Base-by-base conservation (phyloP, 371 early-diverging fungal genomes). In the Lichtheimia ornata region DNA sequence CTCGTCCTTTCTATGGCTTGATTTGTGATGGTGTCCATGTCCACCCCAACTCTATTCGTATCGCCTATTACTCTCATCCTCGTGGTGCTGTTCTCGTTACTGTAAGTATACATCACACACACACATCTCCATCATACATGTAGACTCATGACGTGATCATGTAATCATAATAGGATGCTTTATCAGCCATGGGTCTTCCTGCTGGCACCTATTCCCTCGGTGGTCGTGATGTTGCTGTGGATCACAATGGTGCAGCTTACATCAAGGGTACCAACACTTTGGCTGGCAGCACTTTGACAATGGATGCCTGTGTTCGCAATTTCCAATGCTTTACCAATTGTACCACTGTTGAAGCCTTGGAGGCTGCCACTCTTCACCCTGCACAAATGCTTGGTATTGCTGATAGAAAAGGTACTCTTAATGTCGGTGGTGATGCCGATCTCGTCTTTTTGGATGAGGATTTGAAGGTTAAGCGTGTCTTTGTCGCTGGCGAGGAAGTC, bases 281-380 rank as follows among this genome's bases (percentile, higher is more conserved):
- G 52, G 94, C 94, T 7, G 94, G 94, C 59, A 86, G 87, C 30
- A 89, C 88, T 5, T 76, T 86, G 40, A 86, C 89, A 0, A 84
- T 94, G 63, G 86, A 88, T 50, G 83, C 84, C 45, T 91, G 92
- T 63, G 85, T 93, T 35, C 85, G 86, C 54, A 93, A 93, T 65
- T 91, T 94, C 70, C 83, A 84, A 58, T 76, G 80, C 56, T 94
- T 90, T 70, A 92, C 94, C 5, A 88, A 88, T 15, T 92, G 92
- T 56, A 81, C 84, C 9, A 60, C 85, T 20, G 90, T 92, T 22
- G 92, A 94, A 69, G 94, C 93, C 14, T 72, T 94, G 53, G 93
- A 94, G 64, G 91, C 91, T 24, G 94, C 92, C 5, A 93, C 93
- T 0, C 63, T 93, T 56, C 91, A 92, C 63, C 93, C 94, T 3